Conservation (phyloP, 345 rosid genomes). For the Arabidopsis suecica region DNA sequence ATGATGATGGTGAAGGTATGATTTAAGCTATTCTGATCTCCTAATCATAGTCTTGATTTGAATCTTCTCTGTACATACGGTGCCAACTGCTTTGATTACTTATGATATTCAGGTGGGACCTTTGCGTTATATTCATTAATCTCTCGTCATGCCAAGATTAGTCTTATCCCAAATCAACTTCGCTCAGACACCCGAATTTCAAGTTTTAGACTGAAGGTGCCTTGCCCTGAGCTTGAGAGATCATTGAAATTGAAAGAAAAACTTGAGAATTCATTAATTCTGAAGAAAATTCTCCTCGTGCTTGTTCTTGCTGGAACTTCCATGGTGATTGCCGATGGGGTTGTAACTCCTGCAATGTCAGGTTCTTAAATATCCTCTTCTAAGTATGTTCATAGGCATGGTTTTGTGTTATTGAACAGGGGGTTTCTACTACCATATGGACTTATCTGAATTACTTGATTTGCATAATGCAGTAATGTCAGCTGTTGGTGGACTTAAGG, state of each 20-base stretch:
- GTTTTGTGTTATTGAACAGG: slow-evolving; percentile 3
- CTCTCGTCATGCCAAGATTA: slow-evolving; percentile 95
- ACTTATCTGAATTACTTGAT: slow-evolving; percentile 23
- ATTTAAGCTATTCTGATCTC: slow-evolving; percentile 21
- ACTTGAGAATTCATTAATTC: slow-evolving; percentile 74
- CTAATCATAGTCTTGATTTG: neutral
- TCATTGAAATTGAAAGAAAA: slow-evolving; percentile 93
- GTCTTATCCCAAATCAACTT: slow-evolving; percentile 97
- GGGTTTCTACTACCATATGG: slow-evolving; percentile 17
- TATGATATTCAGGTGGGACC: slow-evolving; percentile 75
- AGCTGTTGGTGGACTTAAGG: slow-evolving; percentile 96
- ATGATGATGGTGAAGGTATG: slow-evolving; percentile 98
- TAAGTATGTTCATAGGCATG: slow-evolving; percentile 33
- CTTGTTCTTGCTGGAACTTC: slow-evolving; percentile 97
- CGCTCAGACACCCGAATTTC: slow-evolving; percentile 96
- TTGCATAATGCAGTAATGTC: slow-evolving; percentile 77
- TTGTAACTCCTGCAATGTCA: slow-evolving; percentile 98
- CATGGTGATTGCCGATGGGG: slow-evolving; percentile 99
- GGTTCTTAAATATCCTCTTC: slow-evolving; percentile 54
- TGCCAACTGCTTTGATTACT: slow-evolving; percentile 12
- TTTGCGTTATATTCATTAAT: slow-evolving; percentile 96
- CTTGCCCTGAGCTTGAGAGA: slow-evolving; percentile 97
- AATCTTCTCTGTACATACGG: neutral
- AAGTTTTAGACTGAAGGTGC: slow-evolving; percentile 96
- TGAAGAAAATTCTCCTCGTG: slow-evolving; percentile 82